Conservation (phyloP, 345 rosid species). For the Angophora floribunda region DNA sequence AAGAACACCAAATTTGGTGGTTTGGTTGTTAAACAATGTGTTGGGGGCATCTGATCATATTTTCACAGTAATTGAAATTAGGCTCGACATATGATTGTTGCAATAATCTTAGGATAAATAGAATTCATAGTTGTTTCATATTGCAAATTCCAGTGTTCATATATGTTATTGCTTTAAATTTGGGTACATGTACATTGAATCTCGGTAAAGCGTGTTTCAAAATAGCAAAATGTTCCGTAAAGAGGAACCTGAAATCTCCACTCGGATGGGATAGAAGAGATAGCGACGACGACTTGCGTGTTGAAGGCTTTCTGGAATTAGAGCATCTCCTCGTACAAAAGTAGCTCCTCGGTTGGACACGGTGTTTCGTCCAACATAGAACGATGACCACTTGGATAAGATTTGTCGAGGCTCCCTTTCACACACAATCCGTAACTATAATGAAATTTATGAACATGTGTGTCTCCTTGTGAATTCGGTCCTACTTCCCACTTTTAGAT, state of each 20-base stretch:
- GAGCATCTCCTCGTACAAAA: not conserved
- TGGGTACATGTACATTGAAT: not conserved
- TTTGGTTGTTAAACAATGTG: fast-evolving
- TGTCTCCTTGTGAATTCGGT: not conserved
- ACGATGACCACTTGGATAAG: not conserved
- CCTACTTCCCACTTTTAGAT: not conserved
- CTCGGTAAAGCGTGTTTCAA: not conserved
- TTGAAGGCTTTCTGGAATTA: not conserved
- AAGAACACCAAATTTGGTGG: fast-evolving
- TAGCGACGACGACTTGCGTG: fast-evolving
- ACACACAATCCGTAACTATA: too few species aligned
- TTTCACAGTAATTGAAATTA: too few species aligned
- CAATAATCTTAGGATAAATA: not conserved
- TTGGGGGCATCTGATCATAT: too few species aligned
- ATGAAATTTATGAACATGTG: not conserved
- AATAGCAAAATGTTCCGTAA: not conserved
- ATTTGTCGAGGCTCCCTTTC: not conserved
- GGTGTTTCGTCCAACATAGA: not conserved
- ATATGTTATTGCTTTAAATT: too few species aligned
- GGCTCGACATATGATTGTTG: not conserved
- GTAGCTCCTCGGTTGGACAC: not conserved
- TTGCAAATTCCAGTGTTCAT: not conserved
- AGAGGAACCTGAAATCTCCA: not conserved
- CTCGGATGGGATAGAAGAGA: not conserved
- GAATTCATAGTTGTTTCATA: not conserved